Evolutionary conservation across 331 rosid species (phyloP), one percentile per base, ranked within the genome.

Genomic region (Stylosanthes scabra): DNA sequence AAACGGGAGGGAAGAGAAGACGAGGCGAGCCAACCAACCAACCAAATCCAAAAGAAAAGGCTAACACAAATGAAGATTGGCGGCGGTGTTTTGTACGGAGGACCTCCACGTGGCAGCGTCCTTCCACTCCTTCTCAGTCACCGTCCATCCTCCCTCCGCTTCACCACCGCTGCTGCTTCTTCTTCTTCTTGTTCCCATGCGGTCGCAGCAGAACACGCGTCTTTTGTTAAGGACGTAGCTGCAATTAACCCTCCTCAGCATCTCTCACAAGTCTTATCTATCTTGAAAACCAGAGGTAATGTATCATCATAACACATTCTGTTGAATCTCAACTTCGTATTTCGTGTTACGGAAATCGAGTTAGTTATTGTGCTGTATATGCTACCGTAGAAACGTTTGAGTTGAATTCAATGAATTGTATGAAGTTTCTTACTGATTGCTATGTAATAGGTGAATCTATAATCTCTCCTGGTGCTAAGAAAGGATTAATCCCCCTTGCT

Each of bases 191-290:
- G 80, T 60, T 59, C 9, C 11, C 42, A 39, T 37, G n/a, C 55
- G 54, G 41, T 74, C 81, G 72, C 88, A 93, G 97, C 88, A 93
- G 97, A 89, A 55, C 98, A 93, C 78, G 84, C 84, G 15, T 79
- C 91, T 28, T 93, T 93, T 80, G 81, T 93, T 46, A 93, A 93
- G 83, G 98, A 86, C 45, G 86, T 93, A 6, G 97, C 98, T 40
- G 83, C 80, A 29, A 78, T 87, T 83, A 82, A 86, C 70, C 91
- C 97, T 27, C 97, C 98, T 14, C 83, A 83, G 83, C 91, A 91
- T 86, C 84, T 93, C 80, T 63, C 85, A 13, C 88, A 89, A 42
- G 79, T 93, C 72, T 56, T 93, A 13, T 81, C 58, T 66, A 82
- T 88, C 81, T 86, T 93, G 77, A 89, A 89, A 80, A 80, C 85